Conservation (phyloP, 345 rosid genomes). For the Streptanthus diversifolius region DNA sequence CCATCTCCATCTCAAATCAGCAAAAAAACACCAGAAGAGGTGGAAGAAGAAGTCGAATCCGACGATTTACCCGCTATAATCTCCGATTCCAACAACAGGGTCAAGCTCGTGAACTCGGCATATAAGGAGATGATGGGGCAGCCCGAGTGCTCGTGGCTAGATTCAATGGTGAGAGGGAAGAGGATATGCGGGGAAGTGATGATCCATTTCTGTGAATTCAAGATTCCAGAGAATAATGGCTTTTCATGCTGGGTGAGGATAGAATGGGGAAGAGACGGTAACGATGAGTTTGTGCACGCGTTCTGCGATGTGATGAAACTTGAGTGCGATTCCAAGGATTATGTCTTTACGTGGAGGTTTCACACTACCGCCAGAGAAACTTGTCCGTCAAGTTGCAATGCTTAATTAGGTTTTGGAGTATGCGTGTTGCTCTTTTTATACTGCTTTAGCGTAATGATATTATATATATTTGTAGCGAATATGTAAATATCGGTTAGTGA, state of each 20-base stretch:
- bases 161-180: slow-evolving; percentile 51
- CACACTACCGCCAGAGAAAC: slow-evolving; percentile 42
- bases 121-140: slow-evolving; percentile 96
- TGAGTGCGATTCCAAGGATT: slow-evolving; percentile 64
- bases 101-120: slow-evolving; percentile 81
- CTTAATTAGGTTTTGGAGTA: slow-evolving; percentile 14
- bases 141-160: slow-evolving; percentile 93
- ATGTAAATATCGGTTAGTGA: slow-evolving; percentile 28
- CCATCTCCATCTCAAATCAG: slow-evolving; percentile 13
- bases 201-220: slow-evolving; percentile 45
- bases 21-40: slow-evolving; percentile 53
- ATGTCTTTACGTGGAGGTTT: slow-evolving; percentile 72
- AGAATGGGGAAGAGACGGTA: slow-evolving; percentile 66
- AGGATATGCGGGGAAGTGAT: slow-evolving; percentile 84
- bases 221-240: slow-evolving; percentile 41
- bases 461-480: slow-evolving; percentile 3
- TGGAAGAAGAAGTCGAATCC: slow-evolving; percentile 76
- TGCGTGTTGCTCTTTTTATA: background rate
- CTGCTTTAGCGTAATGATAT: background rate
- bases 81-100: slow-evolving; percentile 71
- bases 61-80: slow-evolving; percentile 67
- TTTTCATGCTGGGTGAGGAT: slow-evolving; percentile 92
- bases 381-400: slow-evolving; percentile 37
- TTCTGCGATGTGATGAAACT: slow-evolving; percentile 69
- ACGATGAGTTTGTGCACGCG: slow-evolving; percentile 46